A percentile compares a stretch with the other conserved stretches of the same genome.
phyloP scores from a whole-genome alignment of 495 filamentous ascomycete genomes.

The Aspergillus ellipticus region DNA sequence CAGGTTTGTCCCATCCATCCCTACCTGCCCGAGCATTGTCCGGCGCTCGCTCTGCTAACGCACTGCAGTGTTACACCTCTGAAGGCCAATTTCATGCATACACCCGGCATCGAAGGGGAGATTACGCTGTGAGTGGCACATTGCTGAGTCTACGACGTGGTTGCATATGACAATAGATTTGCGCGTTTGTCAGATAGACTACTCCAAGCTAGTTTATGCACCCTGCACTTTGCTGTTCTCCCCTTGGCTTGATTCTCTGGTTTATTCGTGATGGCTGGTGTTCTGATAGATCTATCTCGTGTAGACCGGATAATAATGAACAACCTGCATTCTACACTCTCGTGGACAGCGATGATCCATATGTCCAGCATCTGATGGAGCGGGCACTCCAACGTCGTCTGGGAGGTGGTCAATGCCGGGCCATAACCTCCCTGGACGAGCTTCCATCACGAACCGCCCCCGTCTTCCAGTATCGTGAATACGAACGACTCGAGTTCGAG shows the following conservation, averaged over 20 bases:
- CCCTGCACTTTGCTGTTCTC: conserved; percentile 19
- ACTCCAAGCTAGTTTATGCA: conserved; percentile 31
- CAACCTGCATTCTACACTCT: conserved; percentile 60
- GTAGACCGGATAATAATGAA: conserved; percentile 40
- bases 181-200: conserved; percentile 24
- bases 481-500: conserved; percentile 82
- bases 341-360: conserved; percentile 78
- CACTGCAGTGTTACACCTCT: conserved; percentile 75
- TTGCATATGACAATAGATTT: conserved; percentile 26
- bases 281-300: conserved; percentile 41
- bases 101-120: conserved; percentile 64
- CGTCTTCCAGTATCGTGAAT: conserved; percentile 78
- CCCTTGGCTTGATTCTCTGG: conserved; percentile 10
- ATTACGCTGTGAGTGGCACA: conserved; percentile 81
- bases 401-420: conserved; percentile 37
- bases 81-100: conserved; percentile 88
- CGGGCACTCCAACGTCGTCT: conserved; percentile 62
- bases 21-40: background rate
- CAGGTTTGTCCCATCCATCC: conserved; percentile 56
- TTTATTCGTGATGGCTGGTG: conserved; percentile 11
- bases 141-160: conserved; percentile 17
- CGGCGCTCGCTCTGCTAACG: conserved; percentile 17
- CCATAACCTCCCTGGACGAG: conserved; percentile 44
- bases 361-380: conserved; percentile 79
- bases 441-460: conserved; percentile 41